phyloP scores from a whole-genome alignment of 2,329 filamentous ascomycete genomes.

The Colletotrichum siamense region DNA sequence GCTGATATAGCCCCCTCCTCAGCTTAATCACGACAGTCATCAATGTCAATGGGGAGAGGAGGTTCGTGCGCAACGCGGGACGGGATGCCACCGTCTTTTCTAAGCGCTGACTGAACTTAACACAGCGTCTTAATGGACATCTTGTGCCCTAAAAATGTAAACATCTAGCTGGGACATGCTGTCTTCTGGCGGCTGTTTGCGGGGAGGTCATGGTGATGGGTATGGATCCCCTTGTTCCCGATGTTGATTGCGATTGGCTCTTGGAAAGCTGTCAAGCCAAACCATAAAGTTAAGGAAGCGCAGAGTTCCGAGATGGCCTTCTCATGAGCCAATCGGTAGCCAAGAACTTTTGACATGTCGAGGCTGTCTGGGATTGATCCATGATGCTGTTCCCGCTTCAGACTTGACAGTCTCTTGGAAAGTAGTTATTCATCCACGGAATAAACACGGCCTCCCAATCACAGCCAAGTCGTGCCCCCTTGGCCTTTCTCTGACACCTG shows the following conservation, averaged over 20 bases:
- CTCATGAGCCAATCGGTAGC: slow-evolving; percentile 3
- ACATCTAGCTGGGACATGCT: neutral
- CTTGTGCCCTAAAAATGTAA: neutral
- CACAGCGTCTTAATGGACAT: neutral
- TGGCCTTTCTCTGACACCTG: neutral
- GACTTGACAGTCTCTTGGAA: neutral
- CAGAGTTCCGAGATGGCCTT: neutral
- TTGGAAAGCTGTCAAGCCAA: neutral
- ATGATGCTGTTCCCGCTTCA: neutral
- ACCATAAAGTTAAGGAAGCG: neutral
- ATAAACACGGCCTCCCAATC: neutral
- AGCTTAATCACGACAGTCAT: neutral
- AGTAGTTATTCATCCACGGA: neutral
- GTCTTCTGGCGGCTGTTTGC: neutral
- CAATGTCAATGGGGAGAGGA: neutral
- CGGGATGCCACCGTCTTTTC: neutral
- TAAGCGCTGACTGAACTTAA: neutral
- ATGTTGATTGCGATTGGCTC: neutral
- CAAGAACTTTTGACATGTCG: neutral
- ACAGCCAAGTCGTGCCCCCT: neutral
- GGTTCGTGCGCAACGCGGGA: neutral
- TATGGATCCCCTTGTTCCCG: neutral
- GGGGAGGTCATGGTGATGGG: neutral
- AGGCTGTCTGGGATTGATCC: neutral
- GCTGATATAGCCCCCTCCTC: neutral